These are phyloP conservation scores for Entomortierella beljakovae DNA, from an alignment of 192 early-diverging fungal species.

Conservation along the genomic window DNA sequence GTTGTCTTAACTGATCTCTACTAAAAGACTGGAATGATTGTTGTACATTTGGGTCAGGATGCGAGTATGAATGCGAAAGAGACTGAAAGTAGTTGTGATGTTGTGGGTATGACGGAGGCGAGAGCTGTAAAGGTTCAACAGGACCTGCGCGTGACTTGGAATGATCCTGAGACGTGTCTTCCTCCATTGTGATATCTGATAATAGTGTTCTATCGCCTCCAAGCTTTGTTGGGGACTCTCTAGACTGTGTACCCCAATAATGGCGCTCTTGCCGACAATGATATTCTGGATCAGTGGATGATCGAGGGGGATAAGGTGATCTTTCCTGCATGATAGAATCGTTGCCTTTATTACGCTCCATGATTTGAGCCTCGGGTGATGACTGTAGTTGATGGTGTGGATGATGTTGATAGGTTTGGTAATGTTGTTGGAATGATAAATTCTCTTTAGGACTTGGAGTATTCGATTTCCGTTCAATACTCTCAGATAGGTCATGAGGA, in stretches of 20 bases:
- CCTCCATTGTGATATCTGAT: conserved; percentile 16
- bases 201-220: neutral
- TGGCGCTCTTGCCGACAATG: neutral
- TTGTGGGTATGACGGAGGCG: conserved; percentile 8
- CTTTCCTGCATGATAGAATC: neutral
- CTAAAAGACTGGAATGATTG: conserved; percentile 5
- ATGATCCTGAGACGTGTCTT: conserved; percentile 4
- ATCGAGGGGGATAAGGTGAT: neutral
- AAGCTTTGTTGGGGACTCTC: conserved; percentile 8
- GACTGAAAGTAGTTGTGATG: neutral
- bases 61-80: neutral
- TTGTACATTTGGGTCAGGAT: neutral
- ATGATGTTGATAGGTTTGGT: conserved; percentile 8
- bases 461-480: conserved; percentile 8
- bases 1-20: conserved; percentile 8
- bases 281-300: neutral
- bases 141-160: neutral
- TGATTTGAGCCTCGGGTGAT: neutral
- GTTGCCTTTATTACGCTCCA: neutral
- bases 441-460: conserved; percentile 27
- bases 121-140: neutral
- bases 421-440: conserved; percentile 6
- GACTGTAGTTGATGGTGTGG: conserved; percentile 5
- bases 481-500: conserved; percentile 2
- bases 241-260: conserved; percentile 4